Percentiles rank a stretch among this genome's conserved stretches.
Evolutionary conservation across 306 rosid genomes (phyloP).

Genomic region (Acmispon strigosus): DNA sequence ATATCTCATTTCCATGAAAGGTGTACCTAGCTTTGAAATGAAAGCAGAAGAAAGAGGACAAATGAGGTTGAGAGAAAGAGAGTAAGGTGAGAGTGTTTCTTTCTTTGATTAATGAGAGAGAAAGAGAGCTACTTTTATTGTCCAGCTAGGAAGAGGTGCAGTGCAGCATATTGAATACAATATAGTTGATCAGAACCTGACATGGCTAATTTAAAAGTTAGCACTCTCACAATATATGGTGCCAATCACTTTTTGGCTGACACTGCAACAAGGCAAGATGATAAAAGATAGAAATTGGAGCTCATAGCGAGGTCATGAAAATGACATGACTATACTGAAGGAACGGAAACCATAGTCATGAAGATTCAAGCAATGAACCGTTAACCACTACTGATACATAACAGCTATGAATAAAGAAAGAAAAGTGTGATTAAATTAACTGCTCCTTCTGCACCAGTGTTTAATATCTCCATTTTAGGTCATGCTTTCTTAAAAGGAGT

Average conservation of each 20-base stretch:
- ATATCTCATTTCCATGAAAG: too few relatives aligned
- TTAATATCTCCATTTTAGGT: slow-evolving; percentile 11
- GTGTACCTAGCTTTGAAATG: too few relatives aligned
- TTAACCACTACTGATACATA: slow-evolving; percentile 20
- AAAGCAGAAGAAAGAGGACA: not conserved
- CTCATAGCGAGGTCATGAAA: slow-evolving; percentile 48
- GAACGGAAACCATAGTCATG: slow-evolving; percentile 67
- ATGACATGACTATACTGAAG: slow-evolving; percentile 86
- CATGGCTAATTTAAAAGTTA: slow-evolving; percentile 39
- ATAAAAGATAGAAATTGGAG: slow-evolving; percentile 59
- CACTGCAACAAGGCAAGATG: slow-evolving; percentile 58
- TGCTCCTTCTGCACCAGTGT: slow-evolving; percentile 24
- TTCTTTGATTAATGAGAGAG: too few relatives aligned
- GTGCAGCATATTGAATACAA: slow-evolving; percentile 7
- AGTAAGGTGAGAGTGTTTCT: too few relatives aligned
- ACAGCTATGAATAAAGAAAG: slow-evolving; percentile 26
- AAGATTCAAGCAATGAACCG: slow-evolving; percentile 30
- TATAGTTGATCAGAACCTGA: slow-evolving; percentile 1
- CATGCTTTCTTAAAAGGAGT: slow-evolving; percentile 43
- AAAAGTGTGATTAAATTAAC: slow-evolving; percentile 14
- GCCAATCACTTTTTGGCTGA: slow-evolving; percentile 67
- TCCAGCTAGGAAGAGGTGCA: too few relatives aligned
- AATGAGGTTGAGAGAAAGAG: not conserved
- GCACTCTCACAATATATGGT: slow-evolving; percentile 43
- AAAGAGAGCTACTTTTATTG: too few relatives aligned